These are phyloP conservation scores for Picochlorum sp. DNA, from an alignment of 139 green algal species.

Conservation along the genomic window DNA sequence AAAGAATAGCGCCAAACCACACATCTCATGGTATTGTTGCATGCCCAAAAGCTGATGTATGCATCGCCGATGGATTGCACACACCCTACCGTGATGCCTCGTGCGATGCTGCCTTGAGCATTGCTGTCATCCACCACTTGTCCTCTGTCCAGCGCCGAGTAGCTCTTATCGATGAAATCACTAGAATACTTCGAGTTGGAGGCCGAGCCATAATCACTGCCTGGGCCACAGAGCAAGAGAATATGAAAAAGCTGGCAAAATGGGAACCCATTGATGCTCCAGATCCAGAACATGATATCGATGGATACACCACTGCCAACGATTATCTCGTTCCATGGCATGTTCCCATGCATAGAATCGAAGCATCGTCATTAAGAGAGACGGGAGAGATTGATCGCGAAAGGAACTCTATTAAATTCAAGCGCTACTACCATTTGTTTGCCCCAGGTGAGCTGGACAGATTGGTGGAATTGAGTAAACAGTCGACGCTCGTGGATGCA, in stretches of 20 bases:
- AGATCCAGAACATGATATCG: not conserved
- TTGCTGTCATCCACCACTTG: conserved; percentile 96
- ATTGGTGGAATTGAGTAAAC: conserved; percentile 43
- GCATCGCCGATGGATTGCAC: conserved; percentile 68
- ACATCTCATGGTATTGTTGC: not conserved
- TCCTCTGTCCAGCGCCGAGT: conserved; percentile 50
- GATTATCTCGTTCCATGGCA: conserved; percentile 98
- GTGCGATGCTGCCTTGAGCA: conserved; percentile 86
- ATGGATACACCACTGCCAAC: not conserved
- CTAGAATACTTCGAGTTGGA: conserved; percentile 54
- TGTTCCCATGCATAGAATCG: conserved; percentile 78
- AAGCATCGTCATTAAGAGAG: conserved; percentile 28
- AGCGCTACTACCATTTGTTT: conserved; percentile 97
- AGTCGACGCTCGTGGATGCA: conserved; percentile 28
- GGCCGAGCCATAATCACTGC: conserved; percentile 72
- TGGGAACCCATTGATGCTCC: conserved; percentile 54
- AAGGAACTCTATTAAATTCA: conserved; percentile 79
- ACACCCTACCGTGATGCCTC: conserved; percentile 59
- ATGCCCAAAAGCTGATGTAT: conserved; percentile 57
- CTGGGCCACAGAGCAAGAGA: conserved; percentile 89
- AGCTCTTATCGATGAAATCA: conserved; percentile 64
- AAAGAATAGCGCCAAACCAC: conserved; percentile 20
- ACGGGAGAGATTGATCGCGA: conserved; percentile 38
- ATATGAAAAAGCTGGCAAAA: conserved; percentile 78
- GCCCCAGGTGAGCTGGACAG: conserved; percentile 61